A percentile compares a stretch with the other conserved stretches of the same genome.
Evolutionary conservation across 2,329 filamentous ascomycete genomes (phyloP).

Genomic region (Colletotrichum abscissum): DNA sequence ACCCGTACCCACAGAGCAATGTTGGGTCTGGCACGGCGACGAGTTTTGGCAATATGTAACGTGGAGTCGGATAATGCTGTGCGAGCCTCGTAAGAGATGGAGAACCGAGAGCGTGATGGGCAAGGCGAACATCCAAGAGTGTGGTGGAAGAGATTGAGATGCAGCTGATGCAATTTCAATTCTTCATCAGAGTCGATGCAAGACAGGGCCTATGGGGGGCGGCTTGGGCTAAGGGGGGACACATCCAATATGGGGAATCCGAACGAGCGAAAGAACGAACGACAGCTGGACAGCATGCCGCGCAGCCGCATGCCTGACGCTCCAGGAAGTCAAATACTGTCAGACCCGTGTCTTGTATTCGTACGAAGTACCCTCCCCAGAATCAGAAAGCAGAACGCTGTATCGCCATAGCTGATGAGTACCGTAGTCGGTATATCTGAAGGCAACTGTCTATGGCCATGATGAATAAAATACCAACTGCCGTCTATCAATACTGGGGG

Average conservation of each 20-base stretch:
- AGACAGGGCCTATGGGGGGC: not conserved
- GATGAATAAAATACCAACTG: not conserved
- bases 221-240: not conserved
- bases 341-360: not conserved
- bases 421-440: not conserved
- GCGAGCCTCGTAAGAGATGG: not conserved
- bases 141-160: constrained; percentile 20
- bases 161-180: constrained; percentile 28
- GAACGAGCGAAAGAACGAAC: not conserved
- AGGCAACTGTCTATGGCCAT: not conserved
- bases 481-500: not conserved
- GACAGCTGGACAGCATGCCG: not conserved
- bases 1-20: not conserved
- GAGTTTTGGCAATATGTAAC: not conserved
- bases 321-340: not conserved
- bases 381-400: not conserved
- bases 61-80: not conserved
- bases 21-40: not conserved
- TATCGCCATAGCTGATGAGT: not conserved
- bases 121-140: constrained; percentile 2
- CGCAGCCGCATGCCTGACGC: not conserved
- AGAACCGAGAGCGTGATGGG: constrained; percentile 23
- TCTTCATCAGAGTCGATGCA: constrained; percentile 6
- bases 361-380: not conserved
- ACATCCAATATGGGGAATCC: not conserved